Percentiles rank a stretch among this genome's conserved stretches.
Evolutionary conservation across 352 stramenopile species (phyloP).

Genomic region (Globisporangium paroecandrum): DNA sequence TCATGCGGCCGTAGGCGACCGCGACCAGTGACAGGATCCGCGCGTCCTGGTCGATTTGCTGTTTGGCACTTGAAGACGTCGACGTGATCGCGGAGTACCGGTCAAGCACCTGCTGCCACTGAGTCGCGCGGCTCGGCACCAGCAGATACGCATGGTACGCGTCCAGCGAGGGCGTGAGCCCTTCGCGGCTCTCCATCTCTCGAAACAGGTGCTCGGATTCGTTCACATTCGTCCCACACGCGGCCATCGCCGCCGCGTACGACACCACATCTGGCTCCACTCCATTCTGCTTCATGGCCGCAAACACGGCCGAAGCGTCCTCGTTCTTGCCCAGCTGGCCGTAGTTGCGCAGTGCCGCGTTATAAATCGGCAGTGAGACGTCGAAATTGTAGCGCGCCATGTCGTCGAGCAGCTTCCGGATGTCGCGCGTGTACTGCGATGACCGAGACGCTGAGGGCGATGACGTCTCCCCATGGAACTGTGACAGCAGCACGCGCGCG

Average conservation of each 20-base stretch:
- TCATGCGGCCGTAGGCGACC: slow-evolving; percentile 45
- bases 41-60: slow-evolving; percentile 41
- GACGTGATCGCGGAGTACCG: slow-evolving; percentile 17
- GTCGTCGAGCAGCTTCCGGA: slow-evolving; percentile 40
- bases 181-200: slow-evolving; percentile 26
- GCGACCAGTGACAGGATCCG: slow-evolving; percentile 65
- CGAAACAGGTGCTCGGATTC: slow-evolving; percentile 46
- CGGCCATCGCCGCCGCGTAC: slow-evolving; percentile 49
- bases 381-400: slow-evolving; percentile 38
- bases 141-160: slow-evolving; percentile 31
- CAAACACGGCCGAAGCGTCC: slow-evolving; percentile 39
- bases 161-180: slow-evolving; percentile 18
- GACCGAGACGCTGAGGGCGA: slow-evolving; percentile 30
- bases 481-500: slow-evolving; percentile 43
- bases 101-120: slow-evolving; percentile 21
- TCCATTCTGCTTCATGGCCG: slow-evolving; percentile 33
- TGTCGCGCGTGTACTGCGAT: slow-evolving; percentile 51
- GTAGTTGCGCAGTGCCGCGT: slow-evolving; percentile 63
- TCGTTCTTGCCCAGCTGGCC: slow-evolving; percentile 34
- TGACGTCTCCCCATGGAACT: slow-evolving; percentile 39
- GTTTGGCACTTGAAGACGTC: background rate
- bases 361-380: slow-evolving; percentile 44
- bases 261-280: slow-evolving; percentile 49
- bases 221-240: slow-evolving; percentile 40
- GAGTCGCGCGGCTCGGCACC: slow-evolving; percentile 18